Base-by-base conservation (phyloP, 306 rosid species). In the Gillenia trifoliata region DNA sequence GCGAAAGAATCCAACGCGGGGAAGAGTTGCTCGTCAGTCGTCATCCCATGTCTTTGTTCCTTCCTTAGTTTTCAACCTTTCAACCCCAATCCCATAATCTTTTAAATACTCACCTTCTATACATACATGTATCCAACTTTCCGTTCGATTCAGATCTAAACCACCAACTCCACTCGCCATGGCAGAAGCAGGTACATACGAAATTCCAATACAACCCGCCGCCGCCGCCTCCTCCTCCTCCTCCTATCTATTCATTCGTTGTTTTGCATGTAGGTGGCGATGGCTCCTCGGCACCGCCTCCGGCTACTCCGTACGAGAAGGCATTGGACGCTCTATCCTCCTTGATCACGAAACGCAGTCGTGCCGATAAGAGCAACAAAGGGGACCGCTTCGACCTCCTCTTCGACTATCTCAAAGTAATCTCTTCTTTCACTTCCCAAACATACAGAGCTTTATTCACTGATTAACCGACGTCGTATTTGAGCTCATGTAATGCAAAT, bases 311-410 rank as follows among this genome's bases (percentile, higher is more conserved):
- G 4, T 93, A 88, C 72, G 89, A 91, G 77, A 92, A 91, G 78
- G 98, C 94, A 60, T 70, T 93, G 87, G 89, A 84, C 61, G 94
- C 90, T 8, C 76, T 93, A 71, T 93, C 94, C 33, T 93, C 98
- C 60, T 77, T 93, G 81, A 93, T 93, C 71, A 86, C 96, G 13
- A 82, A 76, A 78, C 96, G 96, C 71, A 89, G 88, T 57, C 97
- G 96, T 41, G 90, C 92, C 60, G 96, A 93, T 74, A 86, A 76
- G 79, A 87, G 84, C 87, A 87, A 85, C 71, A 66, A 79, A 64
- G 98, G 90, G 62, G 98, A 91, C 29, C 84, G 91, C 52, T 91
- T 91, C 81, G 85, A 76, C 45, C 73, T 93, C 66, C 79, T 93
- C 13, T 85, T 75, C 52, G 85, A 93, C 64, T 91, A 93, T 72